Evolutionary conservation across 345 rosid species (phyloP).

Genomic region (Hibiscus syriacus): DNA sequence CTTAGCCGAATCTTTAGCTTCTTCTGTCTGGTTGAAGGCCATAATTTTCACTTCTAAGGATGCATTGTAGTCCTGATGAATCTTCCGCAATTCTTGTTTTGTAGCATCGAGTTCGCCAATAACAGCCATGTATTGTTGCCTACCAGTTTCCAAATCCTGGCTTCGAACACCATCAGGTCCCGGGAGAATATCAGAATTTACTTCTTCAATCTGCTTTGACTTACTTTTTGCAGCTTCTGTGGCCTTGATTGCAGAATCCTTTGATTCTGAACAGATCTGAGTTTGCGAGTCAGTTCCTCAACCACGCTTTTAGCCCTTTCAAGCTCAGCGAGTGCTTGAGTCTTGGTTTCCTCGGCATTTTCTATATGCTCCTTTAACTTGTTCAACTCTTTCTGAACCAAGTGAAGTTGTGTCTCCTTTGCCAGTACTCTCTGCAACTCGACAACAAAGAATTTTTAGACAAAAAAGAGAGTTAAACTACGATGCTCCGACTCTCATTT

Average conservation of each 20-base stretch:
- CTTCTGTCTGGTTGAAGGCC: slow-evolving; percentile 48
- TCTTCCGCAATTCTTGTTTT: slow-evolving; percentile 67
- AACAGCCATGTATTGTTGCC: slow-evolving; percentile 47
- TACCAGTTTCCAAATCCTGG: slow-evolving; percentile 46
- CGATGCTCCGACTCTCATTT: not conserved
- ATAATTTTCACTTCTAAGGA: slow-evolving; percentile 41
- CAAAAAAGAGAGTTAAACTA: not conserved
- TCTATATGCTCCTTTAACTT: slow-evolving; percentile 63
- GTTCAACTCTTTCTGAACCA: slow-evolving; percentile 69
- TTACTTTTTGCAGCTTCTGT: slow-evolving; percentile 61
- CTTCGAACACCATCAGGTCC: slow-evolving; percentile 34
- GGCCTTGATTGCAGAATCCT: slow-evolving; percentile 48
- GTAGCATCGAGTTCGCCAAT: slow-evolving; percentile 60
- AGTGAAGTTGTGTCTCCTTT: slow-evolving; percentile 80
- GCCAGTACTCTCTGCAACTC: slow-evolving; percentile 56
- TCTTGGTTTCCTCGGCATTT: slow-evolving; percentile 67
- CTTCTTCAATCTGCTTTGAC: no score
- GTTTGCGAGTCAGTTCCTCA: slow-evolving; percentile 56
- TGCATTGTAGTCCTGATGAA: slow-evolving; percentile 57
- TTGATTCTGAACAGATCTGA: slow-evolving; percentile 51
- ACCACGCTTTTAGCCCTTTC: slow-evolving; percentile 61
- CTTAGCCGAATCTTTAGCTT: no score
- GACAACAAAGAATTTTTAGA: not conserved
- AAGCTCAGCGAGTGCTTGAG: slow-evolving; percentile 66
- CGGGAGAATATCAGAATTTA: slow-evolving; percentile 30